Conservation (phyloP, 495 filamentous ascomycete genomes). For the Podospora bellae-mahoneyi region DNA sequence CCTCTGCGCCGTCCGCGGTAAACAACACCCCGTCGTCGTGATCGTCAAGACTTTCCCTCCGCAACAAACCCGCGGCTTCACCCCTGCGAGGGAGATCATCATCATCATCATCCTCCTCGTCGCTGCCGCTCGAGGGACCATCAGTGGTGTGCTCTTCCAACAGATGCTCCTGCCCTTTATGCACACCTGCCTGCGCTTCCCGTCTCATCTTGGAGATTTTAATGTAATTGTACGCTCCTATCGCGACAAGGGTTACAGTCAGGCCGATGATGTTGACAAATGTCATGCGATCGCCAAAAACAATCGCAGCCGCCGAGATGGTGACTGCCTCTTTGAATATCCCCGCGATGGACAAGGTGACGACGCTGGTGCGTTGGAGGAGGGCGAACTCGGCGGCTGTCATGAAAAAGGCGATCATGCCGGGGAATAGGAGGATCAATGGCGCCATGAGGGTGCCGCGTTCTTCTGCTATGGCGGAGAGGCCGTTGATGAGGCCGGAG, state of each 20-base stretch:
- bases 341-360: constrained; percentile 92
- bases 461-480: constrained; percentile 57
- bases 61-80: constrained; percentile 28
- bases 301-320: constrained; percentile 79
- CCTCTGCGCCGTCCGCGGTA: constrained; percentile 27
- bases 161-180: constrained; percentile 24
- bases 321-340: constrained; percentile 99
- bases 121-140: constrained; percentile 16
- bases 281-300: constrained; percentile 88
- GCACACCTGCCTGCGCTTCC: constrained; percentile 56
- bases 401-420: constrained; percentile 92
- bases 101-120: constrained; percentile 24
- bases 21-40: constrained; percentile 24
- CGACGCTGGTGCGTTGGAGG: constrained; percentile 89
- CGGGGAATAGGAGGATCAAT: constrained; percentile 80
- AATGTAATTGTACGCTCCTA: constrained; percentile 89
- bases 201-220: constrained; percentile 86
- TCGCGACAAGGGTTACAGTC: constrained; percentile 81
- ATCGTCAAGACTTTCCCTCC: constrained; percentile 11
- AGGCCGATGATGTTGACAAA: constrained; percentile 84
- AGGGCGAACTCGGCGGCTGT: constrained; percentile 94
- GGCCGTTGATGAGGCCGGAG: constrained; percentile 56
- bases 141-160: background rate
- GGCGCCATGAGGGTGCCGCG: constrained; percentile 58
- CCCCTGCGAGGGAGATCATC: constrained; percentile 16